A percentile compares a stretch with the other conserved stretches of the same genome.
phyloP scores from a whole-genome alignment of 768 basidiomycete species.

The Phylloporus sp. region DNA sequence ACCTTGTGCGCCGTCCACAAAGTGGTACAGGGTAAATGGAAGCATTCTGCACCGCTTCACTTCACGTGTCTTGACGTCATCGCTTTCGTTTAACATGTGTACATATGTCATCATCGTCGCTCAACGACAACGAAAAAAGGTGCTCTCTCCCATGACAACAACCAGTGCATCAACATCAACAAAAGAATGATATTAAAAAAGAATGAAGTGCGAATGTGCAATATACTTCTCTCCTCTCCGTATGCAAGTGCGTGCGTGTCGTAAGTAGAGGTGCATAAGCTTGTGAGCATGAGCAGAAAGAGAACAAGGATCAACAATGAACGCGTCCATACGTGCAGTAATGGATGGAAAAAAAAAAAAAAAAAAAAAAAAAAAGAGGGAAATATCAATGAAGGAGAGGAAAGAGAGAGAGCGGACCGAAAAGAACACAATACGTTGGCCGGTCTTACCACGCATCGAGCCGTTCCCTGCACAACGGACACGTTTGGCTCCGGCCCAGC shows the following conservation, averaged over 20 bases:
- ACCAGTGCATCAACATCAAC: constrained; percentile 3
- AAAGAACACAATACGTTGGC: not conserved
- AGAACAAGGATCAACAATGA: constrained; percentile 3
- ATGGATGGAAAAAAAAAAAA: no score
- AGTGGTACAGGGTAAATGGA: not conserved
- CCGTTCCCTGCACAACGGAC: constrained; percentile 60
- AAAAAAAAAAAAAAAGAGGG: not conserved
- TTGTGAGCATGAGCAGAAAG: not conserved
- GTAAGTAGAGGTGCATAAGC: constrained; percentile 1
- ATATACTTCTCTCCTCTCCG: constrained; percentile 7
- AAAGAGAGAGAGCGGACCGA: not conserved
- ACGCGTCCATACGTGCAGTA: constrained; percentile 14
- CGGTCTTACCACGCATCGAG: constrained; percentile 30
- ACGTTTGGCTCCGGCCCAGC: constrained; percentile 57
- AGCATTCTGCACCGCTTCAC: not conserved
- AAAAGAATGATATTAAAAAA: constrained; percentile 29
- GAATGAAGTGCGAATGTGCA: constrained; percentile 21
- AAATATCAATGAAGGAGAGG: not conserved
- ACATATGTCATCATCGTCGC: constrained; percentile 1
- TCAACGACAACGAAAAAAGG: constrained; percentile 7
- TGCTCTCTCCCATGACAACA: not conserved
- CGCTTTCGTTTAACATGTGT: not conserved
- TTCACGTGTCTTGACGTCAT: not conserved
- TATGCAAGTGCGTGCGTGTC: not conserved
- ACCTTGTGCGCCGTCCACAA: not conserved